phyloP scores from a whole-genome alignment of 257 asterid species.

The Paulownia fortunei region DNA sequence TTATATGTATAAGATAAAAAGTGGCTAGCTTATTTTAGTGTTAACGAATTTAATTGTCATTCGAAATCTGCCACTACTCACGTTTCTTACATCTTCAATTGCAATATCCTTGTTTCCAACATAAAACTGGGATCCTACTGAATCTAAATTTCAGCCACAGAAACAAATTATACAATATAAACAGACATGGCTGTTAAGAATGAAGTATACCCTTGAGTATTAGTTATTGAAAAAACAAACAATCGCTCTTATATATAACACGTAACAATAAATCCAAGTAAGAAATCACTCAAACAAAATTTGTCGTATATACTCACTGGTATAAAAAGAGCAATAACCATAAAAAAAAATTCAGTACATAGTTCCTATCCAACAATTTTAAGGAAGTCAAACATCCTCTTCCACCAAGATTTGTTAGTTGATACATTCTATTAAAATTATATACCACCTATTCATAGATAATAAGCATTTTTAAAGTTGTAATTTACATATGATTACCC shows the following conservation, averaged over 20 bases:
- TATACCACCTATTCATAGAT: background rate
- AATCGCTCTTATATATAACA: background rate
- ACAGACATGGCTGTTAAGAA: no score
- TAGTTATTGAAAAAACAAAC: background rate
- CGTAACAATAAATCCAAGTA: background rate
- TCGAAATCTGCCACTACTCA: background rate
- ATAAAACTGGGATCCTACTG: background rate
- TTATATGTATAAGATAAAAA: background rate
- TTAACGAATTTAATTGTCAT: background rate
- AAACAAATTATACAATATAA: background rate
- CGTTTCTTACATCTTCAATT: background rate
- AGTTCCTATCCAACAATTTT: background rate
- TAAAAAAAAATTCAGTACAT: background rate
- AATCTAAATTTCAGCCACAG: background rate
- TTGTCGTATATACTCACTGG: background rate
- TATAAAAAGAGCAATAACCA: background rate
- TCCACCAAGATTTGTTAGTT: background rate
- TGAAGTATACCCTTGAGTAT: background rate
- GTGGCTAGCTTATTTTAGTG: background rate
- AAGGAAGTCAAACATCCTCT: background rate
- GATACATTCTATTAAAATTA: conserved; percentile 7
- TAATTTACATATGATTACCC: conserved; percentile 35
- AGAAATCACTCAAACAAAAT: background rate
- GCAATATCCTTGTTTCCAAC: background rate
- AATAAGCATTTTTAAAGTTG: background rate